Percentiles rank a stretch among this genome's conserved stretches.
Evolutionary conservation across 2,329 filamentous ascomycete genomes (phyloP).

Genomic region (Pyrenochaeta sp.): DNA sequence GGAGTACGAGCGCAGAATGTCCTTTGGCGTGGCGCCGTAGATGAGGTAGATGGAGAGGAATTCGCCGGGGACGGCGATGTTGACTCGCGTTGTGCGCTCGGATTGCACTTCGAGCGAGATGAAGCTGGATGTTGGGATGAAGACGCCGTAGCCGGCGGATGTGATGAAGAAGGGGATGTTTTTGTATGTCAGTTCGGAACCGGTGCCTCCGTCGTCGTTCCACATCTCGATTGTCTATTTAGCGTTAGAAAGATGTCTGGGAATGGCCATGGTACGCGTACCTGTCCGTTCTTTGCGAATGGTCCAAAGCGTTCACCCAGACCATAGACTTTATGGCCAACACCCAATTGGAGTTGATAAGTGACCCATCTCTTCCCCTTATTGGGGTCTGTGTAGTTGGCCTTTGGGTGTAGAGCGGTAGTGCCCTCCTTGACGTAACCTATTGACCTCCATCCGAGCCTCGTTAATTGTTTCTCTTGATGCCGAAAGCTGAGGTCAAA

Average conservation of each 20-base stretch:
- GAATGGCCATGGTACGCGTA: neutral
- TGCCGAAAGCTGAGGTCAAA: slow-evolving; percentile 15
- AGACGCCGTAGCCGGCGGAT: slow-evolving; percentile 20
- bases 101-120: slow-evolving; percentile 16
- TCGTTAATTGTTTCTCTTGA: slow-evolving; percentile 13
- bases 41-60: slow-evolving; percentile 18
- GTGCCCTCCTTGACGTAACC: slow-evolving; percentile 17
- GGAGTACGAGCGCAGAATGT: slow-evolving; percentile 10
- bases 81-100: slow-evolving; percentile 17
- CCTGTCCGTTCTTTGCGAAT: slow-evolving; percentile 17
- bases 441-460: slow-evolving; percentile 17
- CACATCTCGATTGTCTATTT: slow-evolving; percentile 13
- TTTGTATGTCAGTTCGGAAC: slow-evolving; percentile 20
- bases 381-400: slow-evolving; percentile 20
- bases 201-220: slow-evolving; percentile 22
- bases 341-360: slow-evolving; percentile 17
- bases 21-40: slow-evolving; percentile 13
- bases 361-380: slow-evolving; percentile 19
- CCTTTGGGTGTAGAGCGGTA: slow-evolving; percentile 18
- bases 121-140: slow-evolving; percentile 14
- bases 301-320: slow-evolving; percentile 18
- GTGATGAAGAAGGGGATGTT: slow-evolving; percentile 25
- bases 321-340: slow-evolving; percentile 19
- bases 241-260: neutral
- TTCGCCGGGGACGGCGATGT: slow-evolving; percentile 19